Evolutionary conservation across 1,284 basidiomycete species (phyloP), one percentile per base, ranked within the genome.

Genomic region (Pterula multifida): DNA sequence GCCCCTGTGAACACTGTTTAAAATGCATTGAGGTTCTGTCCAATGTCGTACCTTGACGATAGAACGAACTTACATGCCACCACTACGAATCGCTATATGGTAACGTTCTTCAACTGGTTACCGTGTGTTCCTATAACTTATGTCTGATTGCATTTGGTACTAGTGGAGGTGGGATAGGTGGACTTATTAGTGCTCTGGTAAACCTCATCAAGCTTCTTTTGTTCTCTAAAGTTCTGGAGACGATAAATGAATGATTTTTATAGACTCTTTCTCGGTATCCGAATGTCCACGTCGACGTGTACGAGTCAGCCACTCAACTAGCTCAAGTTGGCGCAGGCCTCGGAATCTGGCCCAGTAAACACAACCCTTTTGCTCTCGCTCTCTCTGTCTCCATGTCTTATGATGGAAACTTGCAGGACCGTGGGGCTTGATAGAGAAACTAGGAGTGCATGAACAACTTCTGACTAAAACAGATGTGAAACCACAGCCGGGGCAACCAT

Each of bases 111-210:
- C 15, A 15, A 32, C 15, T 15, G 15, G 6, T 15, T 32, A 6
- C 15, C 28, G 6, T 6, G 28, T 32, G 6, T 32, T 32, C 28
- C 6, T 15, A 32, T 32, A 6, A 6, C 15, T 32, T 6, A 6
- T 32, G 6, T 15, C 15, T 6, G 28, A 32, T n/a, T n/a, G n/a
- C n/a, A n/a, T n/a, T n/a, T n/a, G n/a, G n/a, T n/a, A n/a, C 28
- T 44, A 69, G 68, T 23, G 68, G 68, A 1, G 66, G 63, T 9
- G 68, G 68, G 3, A 64, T 67, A 13, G 66, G 62, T 3, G 68
- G 68, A 2, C 61, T 69, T 3, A 58, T 67, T 0, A n/a, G n/a
- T 61, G 69, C 19, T 67, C 66, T 0, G 62, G 63, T 4, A n/a
- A n/a, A n/a, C n/a, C n/a, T n/a, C n/a, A n/a, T n/a, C n/a, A n/a